A percentile compares a stretch with the other conserved stretches of the same genome.
phyloP scores from a whole-genome alignment of 352 stramenopile genomes.

The Pythium graminicola region DNA sequence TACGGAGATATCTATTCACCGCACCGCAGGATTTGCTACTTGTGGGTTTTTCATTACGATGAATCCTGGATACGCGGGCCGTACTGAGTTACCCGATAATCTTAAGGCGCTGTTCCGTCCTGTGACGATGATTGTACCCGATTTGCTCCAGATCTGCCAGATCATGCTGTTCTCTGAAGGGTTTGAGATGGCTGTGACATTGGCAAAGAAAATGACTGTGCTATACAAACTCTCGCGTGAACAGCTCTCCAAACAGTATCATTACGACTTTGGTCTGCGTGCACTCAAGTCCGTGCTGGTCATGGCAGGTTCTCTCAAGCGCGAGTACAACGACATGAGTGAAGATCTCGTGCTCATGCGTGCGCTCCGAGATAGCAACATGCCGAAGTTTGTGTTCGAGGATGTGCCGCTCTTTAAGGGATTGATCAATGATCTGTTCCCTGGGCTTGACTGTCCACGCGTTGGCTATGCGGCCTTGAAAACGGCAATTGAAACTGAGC shows the following conservation, averaged over 20 bases:
- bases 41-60: constrained; percentile 90
- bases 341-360: constrained; percentile 93
- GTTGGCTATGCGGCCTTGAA: constrained; percentile 91
- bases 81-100: constrained; percentile 91
- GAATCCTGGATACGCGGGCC: constrained; percentile 91
- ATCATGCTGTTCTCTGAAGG: constrained; percentile 93
- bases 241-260: constrained; percentile 92
- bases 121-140: constrained; percentile 91
- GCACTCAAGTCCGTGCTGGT: constrained; percentile 93
- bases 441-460: constrained; percentile 89
- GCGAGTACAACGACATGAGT: constrained; percentile 90
- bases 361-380: constrained; percentile 94
- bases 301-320: constrained; percentile 90
- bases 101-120: constrained; percentile 90
- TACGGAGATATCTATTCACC: constrained; percentile 86
- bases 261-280: constrained; percentile 94
- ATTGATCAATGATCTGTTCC: constrained; percentile 93
- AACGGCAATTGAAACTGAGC: constrained; percentile 78
- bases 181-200: constrained; percentile 79
- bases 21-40: constrained; percentile 88
- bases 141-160: constrained; percentile 89
- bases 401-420: constrained; percentile 91
- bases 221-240: constrained; percentile 89
- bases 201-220: constrained; percentile 90
- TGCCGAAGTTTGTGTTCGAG: constrained; percentile 94